Evolutionary conservation across 225 moss, liverwort and hornwort genomes (phyloP), one percentile per base, ranked within the genome.

Genomic region (Polytrichum formosum): DNA sequence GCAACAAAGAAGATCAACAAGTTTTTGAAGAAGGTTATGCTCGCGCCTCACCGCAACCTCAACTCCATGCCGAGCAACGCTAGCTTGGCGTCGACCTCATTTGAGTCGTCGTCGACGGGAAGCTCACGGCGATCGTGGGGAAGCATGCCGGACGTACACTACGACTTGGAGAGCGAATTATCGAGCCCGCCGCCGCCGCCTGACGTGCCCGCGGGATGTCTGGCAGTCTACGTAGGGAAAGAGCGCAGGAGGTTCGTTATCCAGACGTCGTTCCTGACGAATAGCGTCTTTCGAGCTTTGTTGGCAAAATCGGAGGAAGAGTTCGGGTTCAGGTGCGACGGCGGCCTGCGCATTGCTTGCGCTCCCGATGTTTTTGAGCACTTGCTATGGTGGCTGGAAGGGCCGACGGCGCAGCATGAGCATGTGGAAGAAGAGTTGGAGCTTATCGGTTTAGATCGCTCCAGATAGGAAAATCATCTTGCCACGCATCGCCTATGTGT

Each of bases 261-360:
- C 46, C 84, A 84, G 63, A 83, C 91, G 31, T 81, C 90, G 56
- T 89, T 91, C 72, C 75, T 92, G 33, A 83, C 87, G 4, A 91
- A 90, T 77, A 81, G 59, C 53, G 81, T 89, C 35, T 94, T 94
- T 55, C 83, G 92, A 28, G 83, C 82, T 2, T 79, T 94, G 75
- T 65, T 94, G 5, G 92, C 90, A 26, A 90, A 87, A 67, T 94
- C 94, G 16, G 94, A 86, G 25, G 94, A 90, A 30, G 91, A 94
- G 77, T 91, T 85, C 30, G 92, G 92, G 8, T 88, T 88, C 64
- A 84, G 92, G 55, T 90, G 88, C 18, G 87, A 88, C 31, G 94
- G 94, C n/a, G 90, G 91, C 56, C 77, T 94, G 72, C 86, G 77
- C 29, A 91, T 94, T 74, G 94, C 94, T 59, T 94, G 94, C 27